Evolutionary conservation across 305 asterid genomes (phyloP), one percentile per base, ranked within the genome.

Genomic region (Rubia tinctorum): DNA sequence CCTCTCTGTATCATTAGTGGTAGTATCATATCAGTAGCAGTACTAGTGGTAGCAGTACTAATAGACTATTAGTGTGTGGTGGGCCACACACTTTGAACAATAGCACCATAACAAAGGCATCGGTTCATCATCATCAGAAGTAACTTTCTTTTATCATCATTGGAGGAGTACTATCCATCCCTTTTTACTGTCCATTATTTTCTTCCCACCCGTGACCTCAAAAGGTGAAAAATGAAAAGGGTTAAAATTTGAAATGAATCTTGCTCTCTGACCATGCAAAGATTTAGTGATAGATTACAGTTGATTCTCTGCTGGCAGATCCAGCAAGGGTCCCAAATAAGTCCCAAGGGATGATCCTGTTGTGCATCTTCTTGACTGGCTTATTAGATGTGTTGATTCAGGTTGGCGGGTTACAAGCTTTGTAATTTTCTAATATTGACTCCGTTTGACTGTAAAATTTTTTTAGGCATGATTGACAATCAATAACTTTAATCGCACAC

Each of bases 1-100:
- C 86, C 80, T 86, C 86, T 85, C 83, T 86, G 75, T 81, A 80
- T 77, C 77, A 77, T 78, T 14, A 34, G 68, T 64, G 34, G 45
- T 34, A 64, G 59, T 53, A 53, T 53, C 23, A 53, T 53, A 53
- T 18, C 22, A 53, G 22, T 17, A 47, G 53, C 14, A 47, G 2
- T 49, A 30, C 3, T 13, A 49, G 55, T 49, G 17, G 59, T 17
- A 51, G 58, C 18, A 53, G 59, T 18, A 53, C 7, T 49, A 49
- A 3, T 12, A 49, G 55, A 49, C 20, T 13, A 49, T 12, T 47
- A 20, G 45, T 30, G 67, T 84, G 82, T 82, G 83, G 61, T 84
- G 88, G 84, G 78, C 88, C 86, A 75, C 84, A 77, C 75, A 59
- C 42, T 30, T 30, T 30, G 51, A 74, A 75, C 79, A 67, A 66